Evolutionary conservation across 495 filamentous ascomycete genomes (phyloP), one percentile per base, ranked within the genome.

Genomic region (Neurospora hispaniola): DNA sequence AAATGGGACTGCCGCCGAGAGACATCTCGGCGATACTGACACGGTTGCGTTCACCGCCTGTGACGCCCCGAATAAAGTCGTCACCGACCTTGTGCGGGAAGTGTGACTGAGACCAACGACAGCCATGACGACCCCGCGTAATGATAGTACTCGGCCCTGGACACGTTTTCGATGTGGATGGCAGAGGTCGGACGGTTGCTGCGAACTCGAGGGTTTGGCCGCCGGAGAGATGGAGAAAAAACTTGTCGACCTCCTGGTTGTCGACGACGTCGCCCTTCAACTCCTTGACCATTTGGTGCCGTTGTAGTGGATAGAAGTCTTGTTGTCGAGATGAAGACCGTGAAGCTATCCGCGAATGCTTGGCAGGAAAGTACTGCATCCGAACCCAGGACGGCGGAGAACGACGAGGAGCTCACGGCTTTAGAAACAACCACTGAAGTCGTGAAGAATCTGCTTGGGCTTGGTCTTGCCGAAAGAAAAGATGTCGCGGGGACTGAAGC

Each of bases 361-460:
- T 92, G 92, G 92, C 62, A 94, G 78, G 73, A 95, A 89, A 5
- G 92, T 94, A 4, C 73, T 79, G 73, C 78, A 82, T 20, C 82
- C n/a, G n/a, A n/a, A n/a, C n/a, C n/a, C 78, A 7, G 93, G 93
- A 18, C 89, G 87, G 18, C 92, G 93, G 16, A 97, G 85, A 0
- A 95, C 93, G 8, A 94, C 85, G 42, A 94, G 81, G 88, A 96
- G 90, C 80, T 97, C 93, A 20, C 93, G 93, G 42, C 85, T 88
- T 74, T 87, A 87, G 3, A 95, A 84, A 8, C 94, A 77, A 2
- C 92, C 93, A 70, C 92, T 90, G 76, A 94, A 93, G 41, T 88
- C 81, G 40, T 88, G 88, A 41, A 96, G 82, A 72, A 95, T 94
- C 43, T 92, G 83, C 70, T 78, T 79, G 6, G 41, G 73, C 42